Percentiles rank a stretch among this genome's conserved stretches.
These are phyloP conservation scores for Plasmodium falciparum DNA, from an alignment of 169 alveolate species.

Conservation along the genomic window DNA sequence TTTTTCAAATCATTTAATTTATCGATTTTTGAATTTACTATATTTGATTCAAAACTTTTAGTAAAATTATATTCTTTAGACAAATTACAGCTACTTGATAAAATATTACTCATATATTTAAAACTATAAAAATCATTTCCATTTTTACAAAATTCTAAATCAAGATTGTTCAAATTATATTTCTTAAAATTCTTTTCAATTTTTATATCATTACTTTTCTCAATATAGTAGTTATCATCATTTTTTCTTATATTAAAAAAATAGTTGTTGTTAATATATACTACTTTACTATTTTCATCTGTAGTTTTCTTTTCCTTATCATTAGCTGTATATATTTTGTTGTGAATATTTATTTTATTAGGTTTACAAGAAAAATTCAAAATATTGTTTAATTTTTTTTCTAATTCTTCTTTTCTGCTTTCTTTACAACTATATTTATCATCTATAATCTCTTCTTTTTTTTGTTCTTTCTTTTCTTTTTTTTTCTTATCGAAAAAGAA, in stretches of 20 bases:
- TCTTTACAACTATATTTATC: neutral
- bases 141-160: slow-evolving; percentile 53
- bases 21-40: slow-evolving; percentile 37
- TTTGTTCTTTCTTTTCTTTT: slow-evolving; percentile 12
- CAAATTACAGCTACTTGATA: slow-evolving; percentile 56
- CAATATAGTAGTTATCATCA: slow-evolving; percentile 20
- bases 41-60: slow-evolving; percentile 40
- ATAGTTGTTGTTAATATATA: slow-evolving; percentile 59
- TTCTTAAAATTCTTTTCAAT: slow-evolving; percentile 37
- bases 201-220: slow-evolving; percentile 9
- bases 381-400: slow-evolving; percentile 47
- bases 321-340: slow-evolving; percentile 50
- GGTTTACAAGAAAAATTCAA: slow-evolving; percentile 47
- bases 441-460: slow-evolving; percentile 6
- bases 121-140: slow-evolving; percentile 57
- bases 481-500: slow-evolving; percentile 10
- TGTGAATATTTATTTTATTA: slow-evolving; percentile 62
- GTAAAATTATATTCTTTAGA: slow-evolving; percentile 41
- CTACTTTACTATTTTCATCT: slow-evolving; percentile 35
- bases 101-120: slow-evolving; percentile 62
- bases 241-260: slow-evolving; percentile 50
- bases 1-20: slow-evolving; percentile 52
- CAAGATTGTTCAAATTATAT: slow-evolving; percentile 41
- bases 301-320: slow-evolving; percentile 44
- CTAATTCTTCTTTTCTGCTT: slow-evolving; percentile 21